Conservation (phyloP, 768 basidiomycete species). For the Tulasnella calospora region DNA sequence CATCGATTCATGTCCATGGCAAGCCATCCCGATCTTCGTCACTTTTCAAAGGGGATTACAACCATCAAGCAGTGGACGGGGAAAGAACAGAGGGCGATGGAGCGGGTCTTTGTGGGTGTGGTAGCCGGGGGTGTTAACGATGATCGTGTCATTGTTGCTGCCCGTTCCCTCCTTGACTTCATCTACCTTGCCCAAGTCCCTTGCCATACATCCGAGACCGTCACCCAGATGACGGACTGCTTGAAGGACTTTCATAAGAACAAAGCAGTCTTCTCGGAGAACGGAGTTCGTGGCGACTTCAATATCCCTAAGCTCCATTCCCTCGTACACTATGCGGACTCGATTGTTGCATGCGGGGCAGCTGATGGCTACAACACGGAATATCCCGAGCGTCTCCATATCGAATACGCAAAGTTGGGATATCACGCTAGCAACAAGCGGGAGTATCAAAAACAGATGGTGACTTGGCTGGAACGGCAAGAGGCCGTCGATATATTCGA, state of each 20-base stretch:
- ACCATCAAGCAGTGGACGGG: too few species aligned
- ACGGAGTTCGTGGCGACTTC: constrained; percentile 38
- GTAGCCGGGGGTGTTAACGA: constrained; percentile 4
- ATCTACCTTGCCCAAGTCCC: constrained; percentile 40
- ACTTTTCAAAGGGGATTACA: constrained; percentile 17
- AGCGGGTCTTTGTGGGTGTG: constrained; percentile 11
- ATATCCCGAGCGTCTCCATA: too few species aligned
- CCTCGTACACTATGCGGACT: constrained; percentile 36
- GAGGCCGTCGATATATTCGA: constrained; percentile 37
- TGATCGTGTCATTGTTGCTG: constrained; percentile 28
- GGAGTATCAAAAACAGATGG: too few species aligned
- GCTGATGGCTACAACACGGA: constrained; percentile 27
- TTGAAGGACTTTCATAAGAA: constrained; percentile 39
- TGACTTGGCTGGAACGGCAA: constrained; percentile 36
- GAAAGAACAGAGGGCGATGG: too few species aligned
- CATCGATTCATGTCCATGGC: constrained; percentile 5
- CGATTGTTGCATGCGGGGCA: constrained; percentile 38
- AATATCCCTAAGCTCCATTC: constrained; percentile 47
- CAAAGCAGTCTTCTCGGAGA: constrained; percentile 39
- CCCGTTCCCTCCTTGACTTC: constrained; percentile 40
- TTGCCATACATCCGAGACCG: constrained; percentile 35
- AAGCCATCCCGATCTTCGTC: not conserved
- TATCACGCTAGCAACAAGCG: too few species aligned
- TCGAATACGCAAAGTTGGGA: too few species aligned
- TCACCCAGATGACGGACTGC: constrained; percentile 33